Evolutionary conservation across 140 eudicot genomes (phyloP).

Genomic region (Ambrosia hybrid): DNA sequence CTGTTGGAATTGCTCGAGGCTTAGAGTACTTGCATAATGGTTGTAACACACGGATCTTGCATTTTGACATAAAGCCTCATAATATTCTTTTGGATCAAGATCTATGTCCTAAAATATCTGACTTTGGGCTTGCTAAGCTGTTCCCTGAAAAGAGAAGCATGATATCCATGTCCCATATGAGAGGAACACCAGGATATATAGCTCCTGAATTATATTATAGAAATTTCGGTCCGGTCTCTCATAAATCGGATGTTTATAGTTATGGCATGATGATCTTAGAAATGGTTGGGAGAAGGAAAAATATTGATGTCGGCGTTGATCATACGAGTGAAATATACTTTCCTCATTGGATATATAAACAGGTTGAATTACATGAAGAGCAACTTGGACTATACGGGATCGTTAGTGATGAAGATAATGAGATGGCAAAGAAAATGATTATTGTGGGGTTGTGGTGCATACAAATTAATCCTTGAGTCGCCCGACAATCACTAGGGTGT

Average conservation of each 20-base stretch:
- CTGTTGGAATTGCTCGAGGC: constrained; percentile 44
- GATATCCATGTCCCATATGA: constrained; percentile 4
- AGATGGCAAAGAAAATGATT: constrained; percentile 32
- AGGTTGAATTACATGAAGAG: constrained; percentile 19
- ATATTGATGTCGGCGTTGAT: constrained; percentile 8
- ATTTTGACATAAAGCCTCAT: constrained; percentile 46
- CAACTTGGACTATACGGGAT: constrained; percentile 24
- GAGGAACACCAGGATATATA: constrained; percentile 27
- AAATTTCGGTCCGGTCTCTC: constrained; percentile 18
- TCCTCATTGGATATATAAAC: constrained; percentile 38
- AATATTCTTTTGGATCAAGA: constrained; percentile 31
- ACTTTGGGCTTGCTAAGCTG: constrained; percentile 30
- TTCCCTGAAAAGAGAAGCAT: constrained; percentile 12
- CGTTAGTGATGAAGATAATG: constrained; percentile 14
- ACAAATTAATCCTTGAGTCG: constrained; percentile 30
- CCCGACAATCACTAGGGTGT: constrained; percentile 31
- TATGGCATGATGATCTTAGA: constrained; percentile 39
- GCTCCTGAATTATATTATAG: constrained; percentile 30
- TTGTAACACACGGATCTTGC: constrained; percentile 40
- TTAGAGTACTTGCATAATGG: constrained; percentile 45
- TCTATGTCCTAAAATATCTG: constrained; percentile 35
- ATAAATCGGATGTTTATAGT: constrained; percentile 38
- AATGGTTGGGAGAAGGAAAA: constrained; percentile 30
- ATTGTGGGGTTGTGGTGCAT: constrained; percentile 44
- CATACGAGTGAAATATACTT: constrained; percentile 37